Conservation (phyloP, 2,329 filamentous ascomycete species). For the Colletotrichum sp. region DNA sequence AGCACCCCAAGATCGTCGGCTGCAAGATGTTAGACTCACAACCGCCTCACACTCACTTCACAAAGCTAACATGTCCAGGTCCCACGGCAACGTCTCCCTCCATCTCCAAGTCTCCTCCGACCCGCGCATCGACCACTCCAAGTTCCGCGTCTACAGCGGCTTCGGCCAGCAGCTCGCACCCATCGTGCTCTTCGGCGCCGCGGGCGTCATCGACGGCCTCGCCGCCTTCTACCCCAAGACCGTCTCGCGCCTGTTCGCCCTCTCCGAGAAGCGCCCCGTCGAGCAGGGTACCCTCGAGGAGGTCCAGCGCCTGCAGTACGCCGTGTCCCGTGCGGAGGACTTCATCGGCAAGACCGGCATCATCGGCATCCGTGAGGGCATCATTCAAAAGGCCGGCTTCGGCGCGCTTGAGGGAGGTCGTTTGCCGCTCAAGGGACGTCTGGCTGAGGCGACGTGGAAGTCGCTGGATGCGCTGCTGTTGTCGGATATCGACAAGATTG, state of each 20-base stretch:
- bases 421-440: constrained; percentile 60
- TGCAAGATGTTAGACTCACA: constrained; percentile 57
- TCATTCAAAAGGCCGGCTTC: constrained; percentile 60
- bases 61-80: constrained; percentile 30
- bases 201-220: constrained; percentile 70
- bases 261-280: constrained; percentile 39
- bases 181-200: constrained; percentile 66
- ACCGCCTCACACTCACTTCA: fast-evolving
- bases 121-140: constrained; percentile 63
- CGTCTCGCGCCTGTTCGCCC: constrained; percentile 60
- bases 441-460: constrained; percentile 56
- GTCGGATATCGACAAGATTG: constrained; percentile 21
- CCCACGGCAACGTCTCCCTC: constrained; percentile 68
- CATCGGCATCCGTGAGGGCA: constrained; percentile 68
- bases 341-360: constrained; percentile 65
- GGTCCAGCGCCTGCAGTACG: constrained; percentile 64
- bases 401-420: constrained; percentile 64
- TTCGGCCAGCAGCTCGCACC: constrained; percentile 71
- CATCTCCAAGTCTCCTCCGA: constrained; percentile 67
- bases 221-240: constrained; percentile 70
- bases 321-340: constrained; percentile 65
- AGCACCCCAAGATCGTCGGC: constrained; percentile 70
- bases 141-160: constrained; percentile 69
- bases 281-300: constrained; percentile 53
- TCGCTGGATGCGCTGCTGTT: constrained; percentile 14